phyloP scores from a whole-genome alignment of 1,284 basidiomycete genomes.

The Boletus mariae region DNA sequence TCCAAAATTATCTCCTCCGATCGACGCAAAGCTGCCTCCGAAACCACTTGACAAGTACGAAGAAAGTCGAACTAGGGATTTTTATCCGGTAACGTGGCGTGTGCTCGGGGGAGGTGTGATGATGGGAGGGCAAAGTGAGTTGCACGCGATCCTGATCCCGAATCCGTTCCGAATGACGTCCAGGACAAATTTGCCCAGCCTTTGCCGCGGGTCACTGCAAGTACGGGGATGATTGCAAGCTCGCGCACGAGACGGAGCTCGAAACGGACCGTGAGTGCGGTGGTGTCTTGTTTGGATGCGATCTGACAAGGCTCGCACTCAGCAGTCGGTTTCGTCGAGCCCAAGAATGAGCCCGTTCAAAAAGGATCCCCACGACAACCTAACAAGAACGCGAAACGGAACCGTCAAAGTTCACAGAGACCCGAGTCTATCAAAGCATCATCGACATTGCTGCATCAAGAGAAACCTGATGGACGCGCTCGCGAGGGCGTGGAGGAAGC shows the following conservation, averaged over 20 bases:
- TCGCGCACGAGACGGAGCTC: conserved; percentile 36
- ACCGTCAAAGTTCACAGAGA: conserved; percentile 4
- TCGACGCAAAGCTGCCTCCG: conserved; percentile 17
- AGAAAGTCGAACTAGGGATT: conserved; percentile 21
- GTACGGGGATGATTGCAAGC: conserved; percentile 38
- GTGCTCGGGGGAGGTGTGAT: conserved; percentile 49
- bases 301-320: background rate
- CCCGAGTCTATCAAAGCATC: conserved; percentile 7
- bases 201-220: conserved; percentile 36
- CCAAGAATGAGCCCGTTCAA: conserved; percentile 1
- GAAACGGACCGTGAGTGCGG: conserved; percentile 20
- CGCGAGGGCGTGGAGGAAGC: background rate
- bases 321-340: conserved; percentile 24
- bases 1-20: background rate
- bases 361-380: background rate
- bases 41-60: conserved; percentile 26
- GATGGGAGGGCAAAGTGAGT: conserved; percentile 43
- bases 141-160: background rate
- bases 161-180: background rate
- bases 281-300: background rate
- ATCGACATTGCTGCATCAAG: background rate
- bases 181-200: conserved; percentile 38
- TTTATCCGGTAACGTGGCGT: conserved; percentile 43
- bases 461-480: background rate
- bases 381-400: conserved; percentile 7